phyloP scores from a whole-genome alignment of 257 asterid species.

The Fraxinus pennsylvanica region DNA sequence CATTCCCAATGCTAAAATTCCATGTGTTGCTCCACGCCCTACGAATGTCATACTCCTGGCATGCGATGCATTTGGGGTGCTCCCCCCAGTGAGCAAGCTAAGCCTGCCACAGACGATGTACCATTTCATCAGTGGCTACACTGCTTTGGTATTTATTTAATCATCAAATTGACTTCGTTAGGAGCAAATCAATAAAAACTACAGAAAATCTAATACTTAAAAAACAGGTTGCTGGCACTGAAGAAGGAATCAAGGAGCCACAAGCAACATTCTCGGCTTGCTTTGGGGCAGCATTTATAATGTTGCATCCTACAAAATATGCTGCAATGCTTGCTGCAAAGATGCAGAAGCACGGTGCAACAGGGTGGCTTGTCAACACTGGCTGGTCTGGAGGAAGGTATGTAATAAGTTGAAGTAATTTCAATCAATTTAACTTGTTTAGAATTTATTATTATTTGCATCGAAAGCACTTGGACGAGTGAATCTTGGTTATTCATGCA shows the following conservation, averaged over 20 bases:
- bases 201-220: background rate
- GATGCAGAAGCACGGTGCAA: slow-evolving; percentile 90
- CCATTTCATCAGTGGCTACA: slow-evolving; percentile 99
- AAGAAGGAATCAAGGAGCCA: slow-evolving; percentile 97
- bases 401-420: background rate
- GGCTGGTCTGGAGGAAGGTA: slow-evolving; percentile 99
- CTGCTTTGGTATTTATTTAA: slow-evolving; percentile 67
- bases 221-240: slow-evolving; percentile 93
- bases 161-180: background rate
- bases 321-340: slow-evolving; percentile 94
- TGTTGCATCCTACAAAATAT: slow-evolving; percentile 92
- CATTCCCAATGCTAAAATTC: slow-evolving; percentile 91
- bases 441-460: background rate
- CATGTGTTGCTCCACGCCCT: slow-evolving; percentile 92
- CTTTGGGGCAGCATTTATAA: slow-evolving; percentile 96
- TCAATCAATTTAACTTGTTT: background rate
- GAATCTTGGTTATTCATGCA: slow-evolving; percentile 25
- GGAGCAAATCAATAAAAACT: background rate
- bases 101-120: slow-evolving; percentile 91
- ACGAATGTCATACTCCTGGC: slow-evolving; percentile 88
- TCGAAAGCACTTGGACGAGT: background rate
- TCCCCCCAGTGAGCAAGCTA: slow-evolving; percentile 97
- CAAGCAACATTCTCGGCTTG: slow-evolving; percentile 97
- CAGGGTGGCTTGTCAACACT: slow-evolving; percentile 99
- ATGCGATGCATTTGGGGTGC: slow-evolving; percentile 97